Evolutionary conservation across 176 grass and related monocot genomes (phyloP).

Genomic region (Lolium perenne): DNA sequence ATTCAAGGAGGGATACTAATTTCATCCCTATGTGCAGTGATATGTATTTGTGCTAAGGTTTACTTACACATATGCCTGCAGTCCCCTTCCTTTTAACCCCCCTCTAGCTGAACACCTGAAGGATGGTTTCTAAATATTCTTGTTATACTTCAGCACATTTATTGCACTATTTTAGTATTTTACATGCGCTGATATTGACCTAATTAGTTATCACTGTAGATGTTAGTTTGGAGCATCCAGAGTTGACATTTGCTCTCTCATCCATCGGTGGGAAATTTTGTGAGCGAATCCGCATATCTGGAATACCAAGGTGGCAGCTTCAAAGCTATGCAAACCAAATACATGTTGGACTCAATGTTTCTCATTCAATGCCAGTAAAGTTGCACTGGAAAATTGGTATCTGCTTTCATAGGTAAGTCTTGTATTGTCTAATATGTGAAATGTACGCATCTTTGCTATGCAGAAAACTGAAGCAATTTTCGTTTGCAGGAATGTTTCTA

Average conservation of each 20-base stretch:
- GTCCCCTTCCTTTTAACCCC: too few species aligned
- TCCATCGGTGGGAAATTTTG: slow-evolving; percentile 62
- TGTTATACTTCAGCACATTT: background rate
- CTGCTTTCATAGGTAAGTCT: slow-evolving; percentile 84
- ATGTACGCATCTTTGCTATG: background rate
- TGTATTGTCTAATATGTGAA: slow-evolving; percentile 23
- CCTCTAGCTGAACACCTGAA: too few species aligned
- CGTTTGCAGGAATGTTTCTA: slow-evolving; percentile 71
- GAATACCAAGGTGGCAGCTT: slow-evolving; percentile 71
- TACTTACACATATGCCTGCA: too few species aligned
- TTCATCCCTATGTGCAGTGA: background rate
- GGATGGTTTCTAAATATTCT: background rate
- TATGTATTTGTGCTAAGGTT: background rate
- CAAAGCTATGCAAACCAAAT: slow-evolving; percentile 65
- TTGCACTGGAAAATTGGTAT: slow-evolving; percentile 72
- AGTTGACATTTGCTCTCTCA: slow-evolving; percentile 56
- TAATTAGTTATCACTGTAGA: slow-evolving; percentile 48
- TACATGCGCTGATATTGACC: background rate
- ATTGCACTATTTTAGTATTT: background rate
- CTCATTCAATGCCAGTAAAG: slow-evolving; percentile 67
- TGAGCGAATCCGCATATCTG: slow-evolving; percentile 63
- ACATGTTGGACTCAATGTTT: slow-evolving; percentile 67
- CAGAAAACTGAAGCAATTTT: slow-evolving; percentile 37
- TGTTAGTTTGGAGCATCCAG: slow-evolving; percentile 67
- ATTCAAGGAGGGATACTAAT: background rate